Percentiles rank a stretch among this genome's conserved stretches.
phyloP scores from a whole-genome alignment of 768 basidiomycete species.

The Infundibulicybe gibba region DNA sequence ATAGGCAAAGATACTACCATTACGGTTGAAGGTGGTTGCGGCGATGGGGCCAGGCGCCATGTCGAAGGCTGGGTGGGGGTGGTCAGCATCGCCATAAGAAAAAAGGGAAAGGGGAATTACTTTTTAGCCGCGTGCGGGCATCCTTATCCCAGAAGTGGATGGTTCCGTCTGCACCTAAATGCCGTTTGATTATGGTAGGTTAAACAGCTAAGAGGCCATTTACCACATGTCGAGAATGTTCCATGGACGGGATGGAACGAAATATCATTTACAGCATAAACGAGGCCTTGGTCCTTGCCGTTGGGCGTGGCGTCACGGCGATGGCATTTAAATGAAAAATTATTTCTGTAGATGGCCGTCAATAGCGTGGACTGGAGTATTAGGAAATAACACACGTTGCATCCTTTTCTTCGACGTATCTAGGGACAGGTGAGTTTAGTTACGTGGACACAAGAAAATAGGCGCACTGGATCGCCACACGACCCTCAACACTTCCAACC shows the following conservation, averaged over 20 bases:
- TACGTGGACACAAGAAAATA: not conserved
- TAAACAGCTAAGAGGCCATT: constrained; percentile 19
- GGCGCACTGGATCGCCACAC: constrained; percentile 95
- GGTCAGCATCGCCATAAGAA: not conserved
- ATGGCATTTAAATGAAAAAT: constrained; percentile 89
- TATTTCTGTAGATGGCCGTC: constrained; percentile 40
- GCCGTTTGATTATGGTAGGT: constrained; percentile 6
- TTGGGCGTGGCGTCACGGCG: constrained; percentile 54
- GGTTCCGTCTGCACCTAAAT: constrained; percentile 73
- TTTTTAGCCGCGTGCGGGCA: constrained; percentile 86
- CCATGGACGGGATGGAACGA: constrained; percentile 82
- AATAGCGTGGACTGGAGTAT: not conserved
- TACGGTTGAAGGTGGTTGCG: constrained; percentile 82
- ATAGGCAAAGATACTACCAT: constrained; percentile 87
- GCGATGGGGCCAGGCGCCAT: constrained; percentile 72
- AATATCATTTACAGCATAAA: constrained; percentile 84
- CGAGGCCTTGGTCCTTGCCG: constrained; percentile 61
- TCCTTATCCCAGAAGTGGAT: constrained; percentile 97
- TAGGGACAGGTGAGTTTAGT: constrained; percentile 19
- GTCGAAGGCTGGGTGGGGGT: constrained; percentile 37
- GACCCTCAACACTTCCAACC: constrained; percentile 83
- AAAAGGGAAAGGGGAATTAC: constrained; percentile 34
- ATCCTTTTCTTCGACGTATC: constrained; percentile 88
- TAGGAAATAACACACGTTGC: constrained; percentile 39
- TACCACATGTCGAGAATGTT: constrained; percentile 81